A percentile compares a stretch with the other conserved stretches of the same genome.
These are phyloP conservation scores for Trichothecium roseum DNA, from an alignment of 2,329 filamentous ascomycete species.

Conservation along the genomic window DNA sequence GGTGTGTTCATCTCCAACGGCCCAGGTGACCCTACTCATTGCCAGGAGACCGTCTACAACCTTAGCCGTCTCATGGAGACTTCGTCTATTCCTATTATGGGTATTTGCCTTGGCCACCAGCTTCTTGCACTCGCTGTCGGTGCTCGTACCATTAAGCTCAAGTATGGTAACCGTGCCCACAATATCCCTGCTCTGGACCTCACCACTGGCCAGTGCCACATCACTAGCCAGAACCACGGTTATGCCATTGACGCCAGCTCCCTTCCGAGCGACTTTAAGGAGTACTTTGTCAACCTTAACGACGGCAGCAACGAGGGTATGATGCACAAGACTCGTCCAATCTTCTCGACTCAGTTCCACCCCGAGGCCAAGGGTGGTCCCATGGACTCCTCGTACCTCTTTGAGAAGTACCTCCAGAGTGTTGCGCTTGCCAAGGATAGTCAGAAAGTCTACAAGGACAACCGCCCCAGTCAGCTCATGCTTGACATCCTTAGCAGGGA, in stretches of 20 bases:
- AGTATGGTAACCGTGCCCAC: conserved; percentile 98
- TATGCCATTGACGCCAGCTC: conserved; percentile 87
- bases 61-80: conserved; percentile 82
- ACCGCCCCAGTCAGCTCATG: conserved; percentile 76
- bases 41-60: conserved; percentile 88
- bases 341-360: conserved; percentile 98
- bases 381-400: conserved; percentile 90
- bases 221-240: conserved; percentile 96
- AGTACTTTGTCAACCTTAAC: conserved; percentile 98
- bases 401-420: conserved; percentile 90
- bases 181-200: conserved; percentile 95
- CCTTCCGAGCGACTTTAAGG: conserved; percentile 79
- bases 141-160: conserved; percentile 89
- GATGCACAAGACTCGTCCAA: conserved; percentile 91
- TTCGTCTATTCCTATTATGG: conserved; percentile 88
- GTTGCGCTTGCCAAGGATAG: conserved; percentile 82
- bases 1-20: conserved; percentile 99
- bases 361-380: conserved; percentile 96
- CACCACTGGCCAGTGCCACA: conserved; percentile 95
- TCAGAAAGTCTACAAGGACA: conserved; percentile 72
- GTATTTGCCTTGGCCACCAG: conserved; percentile 96
- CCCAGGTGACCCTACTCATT: conserved; percentile 95
- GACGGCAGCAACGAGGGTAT: conserved; percentile 96
- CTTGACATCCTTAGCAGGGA: conserved; percentile 89
- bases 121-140: conserved; percentile 83